Percentiles rank a stretch among this genome's conserved stretches.
These are phyloP conservation scores for Lignosus rhinocerotis DNA, from an alignment of 1,284 basidiomycete genomes.

Conservation along the genomic window DNA sequence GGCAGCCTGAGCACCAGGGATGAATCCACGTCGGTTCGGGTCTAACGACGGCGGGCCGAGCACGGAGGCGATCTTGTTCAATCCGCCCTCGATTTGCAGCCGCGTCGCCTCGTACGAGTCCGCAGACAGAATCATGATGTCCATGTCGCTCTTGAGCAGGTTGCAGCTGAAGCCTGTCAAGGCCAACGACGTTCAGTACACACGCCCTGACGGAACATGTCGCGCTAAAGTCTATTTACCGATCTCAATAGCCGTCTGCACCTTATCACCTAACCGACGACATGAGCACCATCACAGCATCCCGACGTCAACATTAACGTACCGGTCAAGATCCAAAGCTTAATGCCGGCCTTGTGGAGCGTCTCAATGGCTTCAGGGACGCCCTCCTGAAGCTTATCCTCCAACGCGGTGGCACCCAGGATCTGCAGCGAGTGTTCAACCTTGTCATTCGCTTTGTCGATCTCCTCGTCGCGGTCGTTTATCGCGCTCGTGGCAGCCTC, in stretches of 20 bases:
- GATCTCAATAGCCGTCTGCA: conserved; percentile 98
- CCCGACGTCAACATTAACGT: conserved; percentile 4
- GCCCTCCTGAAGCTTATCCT: conserved; percentile 96
- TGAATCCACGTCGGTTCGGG: conserved; percentile 61
- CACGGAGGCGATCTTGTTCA: conserved; percentile 92
- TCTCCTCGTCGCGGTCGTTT: conserved; percentile 84
- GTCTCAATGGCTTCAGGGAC: conserved; percentile 95
- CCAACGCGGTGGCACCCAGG: conserved; percentile 92
- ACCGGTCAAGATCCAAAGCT: conserved; percentile 94
- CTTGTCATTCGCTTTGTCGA: conserved; percentile 84
- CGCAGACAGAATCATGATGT: conserved; percentile 95
- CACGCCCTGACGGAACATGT: not conserved
- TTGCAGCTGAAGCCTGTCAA: conserved; percentile 81
- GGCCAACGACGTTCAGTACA: not conserved
- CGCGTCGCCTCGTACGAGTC: conserved; percentile 77
- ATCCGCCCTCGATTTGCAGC: conserved; percentile 86
- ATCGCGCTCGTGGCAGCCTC: conserved; percentile 80
- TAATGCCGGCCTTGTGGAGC: conserved; percentile 92
- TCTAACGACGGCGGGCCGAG: conserved; percentile 64
- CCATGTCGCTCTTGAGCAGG: conserved; percentile 88
- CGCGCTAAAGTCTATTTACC: conserved; percentile 36
- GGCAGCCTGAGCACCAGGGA: conserved; percentile 65
- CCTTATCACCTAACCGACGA: conserved; percentile 76
- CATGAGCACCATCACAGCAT: conserved; percentile 8
- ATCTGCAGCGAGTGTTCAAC: conserved; percentile 85